phyloP scores from a whole-genome alignment of 2,329 filamentous ascomycete species.

The Chaetomium olivaceum region DNA sequence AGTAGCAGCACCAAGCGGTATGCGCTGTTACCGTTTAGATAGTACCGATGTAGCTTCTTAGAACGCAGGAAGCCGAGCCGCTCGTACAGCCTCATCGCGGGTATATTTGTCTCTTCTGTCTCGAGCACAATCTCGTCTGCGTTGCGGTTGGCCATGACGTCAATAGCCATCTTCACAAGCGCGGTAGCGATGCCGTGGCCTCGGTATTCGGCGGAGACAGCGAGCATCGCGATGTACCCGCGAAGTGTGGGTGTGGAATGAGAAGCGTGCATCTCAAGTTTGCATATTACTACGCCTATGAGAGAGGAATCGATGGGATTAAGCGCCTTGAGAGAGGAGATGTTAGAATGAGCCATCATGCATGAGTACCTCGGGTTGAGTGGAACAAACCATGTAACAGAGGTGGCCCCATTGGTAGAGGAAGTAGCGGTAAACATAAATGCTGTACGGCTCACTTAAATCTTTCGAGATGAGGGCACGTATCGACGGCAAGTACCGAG shows the following conservation, averaged over 20 bases:
- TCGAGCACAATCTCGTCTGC: slow-evolving; percentile 96
- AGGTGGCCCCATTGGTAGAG: slow-evolving; percentile 96
- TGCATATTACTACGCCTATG: slow-evolving; percentile 90
- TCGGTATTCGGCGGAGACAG: slow-evolving; percentile 77
- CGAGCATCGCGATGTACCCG: slow-evolving; percentile 98
- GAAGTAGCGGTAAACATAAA: slow-evolving; percentile 98
- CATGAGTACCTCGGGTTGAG: no score
- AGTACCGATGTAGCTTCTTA: slow-evolving; percentile 92
- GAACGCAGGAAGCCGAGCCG: slow-evolving; percentile 86
- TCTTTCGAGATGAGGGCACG: slow-evolving; percentile 92
- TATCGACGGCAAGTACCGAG: slow-evolving; percentile 77
- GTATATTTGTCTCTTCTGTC: slow-evolving; percentile 89
- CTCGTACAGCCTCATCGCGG: slow-evolving; percentile 91
- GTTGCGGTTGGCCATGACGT: slow-evolving; percentile 79
- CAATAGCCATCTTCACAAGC: slow-evolving; percentile 85
- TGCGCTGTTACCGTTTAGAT: slow-evolving; percentile 93
- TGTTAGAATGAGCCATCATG: slow-evolving; percentile 11
- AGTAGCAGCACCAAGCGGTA: slow-evolving; percentile 84
- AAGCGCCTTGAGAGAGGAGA: slow-evolving; percentile 49
- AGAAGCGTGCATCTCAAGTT: slow-evolving; percentile 85
- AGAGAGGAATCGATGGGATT: slow-evolving; percentile 63
- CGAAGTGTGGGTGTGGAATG: slow-evolving; percentile 73
- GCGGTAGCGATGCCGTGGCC: slow-evolving; percentile 85
- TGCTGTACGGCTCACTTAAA: slow-evolving; percentile 96
- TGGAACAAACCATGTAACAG: slow-evolving; percentile 76